Base-by-base conservation (phyloP, 495 filamentous ascomycete genomes). In the Chaetomium cochliodes region DNA sequence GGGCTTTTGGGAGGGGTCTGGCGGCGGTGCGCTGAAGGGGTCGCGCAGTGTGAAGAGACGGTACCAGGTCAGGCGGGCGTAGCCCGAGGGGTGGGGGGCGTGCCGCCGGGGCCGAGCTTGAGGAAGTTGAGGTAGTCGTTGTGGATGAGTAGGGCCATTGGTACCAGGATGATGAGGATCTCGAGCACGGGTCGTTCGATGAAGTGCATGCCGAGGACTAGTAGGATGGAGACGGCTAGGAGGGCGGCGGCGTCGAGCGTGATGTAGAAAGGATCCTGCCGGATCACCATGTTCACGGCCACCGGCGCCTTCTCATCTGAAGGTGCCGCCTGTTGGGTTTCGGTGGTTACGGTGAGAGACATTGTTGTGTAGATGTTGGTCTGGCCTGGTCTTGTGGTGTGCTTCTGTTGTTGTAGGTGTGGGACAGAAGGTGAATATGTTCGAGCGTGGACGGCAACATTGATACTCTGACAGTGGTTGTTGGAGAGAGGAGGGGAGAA, bases 61-160 rank as follows among this genome's bases (percentile, higher is more conserved):
- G 41, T 86, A 80, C 65, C 73, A 84, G 55, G 85, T 87, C 69
- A 96, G 86, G 23, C 82, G 83, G 58, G 91, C 76, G 76, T 92
- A 96, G 51, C 91, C 91, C 16, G 72, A 53, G 64, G 90, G 5
- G 89, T 93, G 3, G 85, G 84, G 0, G 91, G 91, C 0, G 89
- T 92, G 52, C 91, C 91, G 23, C 91, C 91, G 13, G 91, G 90
- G 0, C 91, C 91, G 20, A 96, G 86, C 39, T 84, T 82, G 63
- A 92, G 73, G 76, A 92, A 96, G 69, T 85, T 86, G 47, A 81
- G 76, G 77, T 92, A 96, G 80, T 93, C 91, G 72, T 86, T 87
- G 69, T 85, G 84, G 64, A 90, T 79, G 60, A 85, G 79, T 53
- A 86, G 84, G 50, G 81, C 68, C 63, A 83, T 66, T 58, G 84